Evolutionary conservation across 169 alveolate species (phyloP).

Genomic region (Plasmodium gaboni): DNA sequence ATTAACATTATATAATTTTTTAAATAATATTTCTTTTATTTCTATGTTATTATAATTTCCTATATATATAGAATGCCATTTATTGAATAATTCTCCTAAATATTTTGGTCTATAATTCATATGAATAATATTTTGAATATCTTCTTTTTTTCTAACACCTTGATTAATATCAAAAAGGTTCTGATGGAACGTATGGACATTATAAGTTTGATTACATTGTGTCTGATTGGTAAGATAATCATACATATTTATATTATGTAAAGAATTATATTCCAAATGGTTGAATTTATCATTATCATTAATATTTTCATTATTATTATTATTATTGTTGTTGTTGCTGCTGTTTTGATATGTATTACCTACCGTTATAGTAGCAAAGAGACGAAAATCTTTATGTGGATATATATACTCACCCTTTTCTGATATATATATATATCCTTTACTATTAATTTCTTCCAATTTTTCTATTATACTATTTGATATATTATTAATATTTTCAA

Average conservation of each 20-base stretch:
- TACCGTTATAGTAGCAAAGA: slow-evolving; percentile 77
- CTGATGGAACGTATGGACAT: too few species aligned
- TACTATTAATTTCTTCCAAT: slow-evolving; percentile 79
- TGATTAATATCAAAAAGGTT: too few species aligned
- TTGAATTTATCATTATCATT: background rate
- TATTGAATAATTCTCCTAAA: slow-evolving; percentile 24
- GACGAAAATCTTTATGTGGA: slow-evolving; percentile 80
- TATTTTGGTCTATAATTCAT: slow-evolving; percentile 50
- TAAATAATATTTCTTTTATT: slow-evolving; percentile 61
- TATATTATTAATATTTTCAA: slow-evolving; percentile 84
- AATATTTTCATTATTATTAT: background rate
- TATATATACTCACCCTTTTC: slow-evolving; percentile 81
- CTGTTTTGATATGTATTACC: background rate
- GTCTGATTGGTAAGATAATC: too few species aligned
- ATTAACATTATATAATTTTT: slow-evolving; percentile 19
- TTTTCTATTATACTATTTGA: slow-evolving; percentile 83
- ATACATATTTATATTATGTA: too few species aligned
- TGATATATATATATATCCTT: slow-evolving; percentile 76
- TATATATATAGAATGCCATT: slow-evolving; percentile 51
- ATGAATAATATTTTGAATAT: slow-evolving; percentile 8
- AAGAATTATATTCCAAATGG: too few species aligned
- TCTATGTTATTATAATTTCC: slow-evolving; percentile 30
- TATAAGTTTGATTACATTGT: too few species aligned
- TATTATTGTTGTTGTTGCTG: background rate
- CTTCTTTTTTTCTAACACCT: background rate